Percentiles rank a stretch among this genome's conserved stretches.
Evolutionary conservation across 768 basidiomycete genomes (phyloP).

Genomic region (Mycena galericulata): DNA sequence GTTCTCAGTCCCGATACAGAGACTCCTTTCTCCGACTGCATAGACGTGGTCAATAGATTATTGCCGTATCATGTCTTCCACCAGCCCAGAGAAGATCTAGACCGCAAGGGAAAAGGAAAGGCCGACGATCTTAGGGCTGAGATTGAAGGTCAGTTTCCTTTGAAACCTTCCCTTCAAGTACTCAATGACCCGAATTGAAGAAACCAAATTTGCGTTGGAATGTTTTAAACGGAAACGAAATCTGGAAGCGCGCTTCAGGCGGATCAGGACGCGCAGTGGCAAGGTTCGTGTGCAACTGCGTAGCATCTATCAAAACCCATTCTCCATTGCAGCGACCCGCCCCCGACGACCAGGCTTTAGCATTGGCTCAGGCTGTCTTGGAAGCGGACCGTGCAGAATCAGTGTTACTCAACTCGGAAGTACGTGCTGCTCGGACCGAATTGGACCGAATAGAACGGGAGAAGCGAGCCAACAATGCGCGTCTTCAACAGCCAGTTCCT

Average conservation of each 20-base stretch:
- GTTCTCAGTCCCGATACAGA: slow-evolving; percentile 76
- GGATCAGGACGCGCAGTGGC: slow-evolving; percentile 63
- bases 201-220: slow-evolving; percentile 76
- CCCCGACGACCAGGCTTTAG: slow-evolving; percentile 72
- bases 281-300: slow-evolving; percentile 56
- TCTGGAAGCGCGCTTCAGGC: slow-evolving; percentile 70
- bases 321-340: slow-evolving; percentile 62
- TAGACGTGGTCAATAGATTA: slow-evolving; percentile 77
- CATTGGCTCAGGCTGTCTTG: slow-evolving; percentile 70
- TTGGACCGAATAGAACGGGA: slow-evolving; percentile 77
- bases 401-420: slow-evolving; percentile 64
- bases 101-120: slow-evolving; percentile 64
- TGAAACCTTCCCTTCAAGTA: no score
- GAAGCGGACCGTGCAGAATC: slow-evolving; percentile 77
- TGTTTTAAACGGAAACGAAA: slow-evolving; percentile 69
- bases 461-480: slow-evolving; percentile 63
- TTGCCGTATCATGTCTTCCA: slow-evolving; percentile 87
- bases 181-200: slow-evolving; percentile 50
- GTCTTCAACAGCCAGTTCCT: slow-evolving; percentile 43
- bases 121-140: slow-evolving; percentile 62
- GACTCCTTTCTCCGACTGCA: slow-evolving; percentile 70
- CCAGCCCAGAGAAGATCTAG: slow-evolving; percentile 76
- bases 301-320: background rate
- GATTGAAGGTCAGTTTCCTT: slow-evolving; percentile 58
- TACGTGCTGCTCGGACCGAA: slow-evolving; percentile 72